These are phyloP conservation scores for Tolypocladium guangdongense DNA, from an alignment of 2,329 filamentous ascomycete species.

Conservation along the genomic window DNA sequence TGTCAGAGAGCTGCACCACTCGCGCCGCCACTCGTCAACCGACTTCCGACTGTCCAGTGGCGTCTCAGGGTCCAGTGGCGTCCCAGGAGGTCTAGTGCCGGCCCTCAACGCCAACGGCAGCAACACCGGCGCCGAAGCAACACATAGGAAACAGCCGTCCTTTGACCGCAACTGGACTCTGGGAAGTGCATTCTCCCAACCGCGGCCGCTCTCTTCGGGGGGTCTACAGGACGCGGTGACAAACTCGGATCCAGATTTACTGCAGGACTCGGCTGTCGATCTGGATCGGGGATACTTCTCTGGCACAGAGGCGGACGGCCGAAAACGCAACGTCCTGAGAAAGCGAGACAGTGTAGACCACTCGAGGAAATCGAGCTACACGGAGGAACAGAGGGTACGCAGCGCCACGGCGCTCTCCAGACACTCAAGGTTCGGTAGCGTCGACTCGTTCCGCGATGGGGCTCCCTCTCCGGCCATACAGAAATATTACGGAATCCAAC, in stretches of 20 bases:
- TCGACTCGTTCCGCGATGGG: constrained; percentile 60
- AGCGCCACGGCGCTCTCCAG: constrained; percentile 55
- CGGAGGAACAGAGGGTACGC: constrained; percentile 60
- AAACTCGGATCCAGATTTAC: constrained; percentile 23
- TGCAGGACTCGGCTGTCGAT: constrained; percentile 44
- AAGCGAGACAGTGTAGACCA: constrained; percentile 58
- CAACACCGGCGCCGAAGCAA: constrained; percentile 26
- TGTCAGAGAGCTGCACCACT: constrained; percentile 71
- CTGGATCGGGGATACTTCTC: constrained; percentile 90
- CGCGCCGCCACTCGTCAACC: constrained; percentile 77
- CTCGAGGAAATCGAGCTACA: constrained; percentile 64
- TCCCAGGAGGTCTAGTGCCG: constrained; percentile 15
- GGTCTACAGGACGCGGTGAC: constrained; percentile 34
- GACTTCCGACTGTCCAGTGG: constrained; percentile 46
- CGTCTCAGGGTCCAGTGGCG: constrained; percentile 9
- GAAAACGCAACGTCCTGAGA: constrained; percentile 67
- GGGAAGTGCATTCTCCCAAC: constrained; percentile 34
- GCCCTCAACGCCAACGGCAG: constrained; percentile 33
- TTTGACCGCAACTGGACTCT: constrained; percentile 63
- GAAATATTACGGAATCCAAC: constrained; percentile 53
- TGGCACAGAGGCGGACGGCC: constrained; percentile 69
- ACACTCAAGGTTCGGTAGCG: constrained; percentile 70
- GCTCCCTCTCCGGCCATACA: constrained; percentile 52
- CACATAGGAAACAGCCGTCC: constrained; percentile 55
- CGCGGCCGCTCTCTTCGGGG: constrained; percentile 41